phyloP scores from a whole-genome alignment of 148 eudicot genomes.

The Rhododendron williamsianum region DNA sequence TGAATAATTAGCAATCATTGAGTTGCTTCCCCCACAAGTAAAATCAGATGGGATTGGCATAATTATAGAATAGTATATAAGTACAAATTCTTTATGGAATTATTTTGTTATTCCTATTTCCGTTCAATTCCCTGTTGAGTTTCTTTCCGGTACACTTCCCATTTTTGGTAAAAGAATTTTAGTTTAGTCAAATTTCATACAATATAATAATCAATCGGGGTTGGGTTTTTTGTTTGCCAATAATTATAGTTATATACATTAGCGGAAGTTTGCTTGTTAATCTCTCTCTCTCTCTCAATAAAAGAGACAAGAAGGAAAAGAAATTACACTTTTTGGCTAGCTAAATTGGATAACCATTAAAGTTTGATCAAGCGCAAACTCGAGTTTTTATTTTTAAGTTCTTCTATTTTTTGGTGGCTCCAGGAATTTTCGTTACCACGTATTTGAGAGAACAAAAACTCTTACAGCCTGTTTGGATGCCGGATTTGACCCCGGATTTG shows the following conservation, averaged over 20 bases:
- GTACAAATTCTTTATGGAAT: background rate
- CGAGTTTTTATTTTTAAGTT: background rate
- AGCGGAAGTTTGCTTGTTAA: too few species aligned
- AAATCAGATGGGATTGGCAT: background rate
- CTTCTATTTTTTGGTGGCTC: background rate
- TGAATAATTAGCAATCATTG: background rate
- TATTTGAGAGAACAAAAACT: background rate
- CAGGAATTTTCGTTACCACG: background rate
- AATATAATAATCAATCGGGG: too few species aligned
- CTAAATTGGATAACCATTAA: too few species aligned
- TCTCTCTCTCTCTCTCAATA: too few species aligned
- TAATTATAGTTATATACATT: too few species aligned
- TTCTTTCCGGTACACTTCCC: background rate
- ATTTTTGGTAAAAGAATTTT: background rate
- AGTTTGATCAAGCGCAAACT: background rate
- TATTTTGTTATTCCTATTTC: background rate
- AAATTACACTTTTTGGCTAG: too few species aligned
- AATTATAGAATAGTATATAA: too few species aligned
- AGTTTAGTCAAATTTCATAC: too few species aligned
- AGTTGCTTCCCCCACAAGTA: background rate
- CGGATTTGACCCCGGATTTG: too few species aligned
- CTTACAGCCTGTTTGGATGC: too few species aligned
- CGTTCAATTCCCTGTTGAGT: background rate
- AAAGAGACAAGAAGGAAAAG: too few species aligned
- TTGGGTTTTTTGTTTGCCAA: too few species aligned